A percentile compares a stretch with the other conserved stretches of the same genome.
Evolutionary conservation across 768 basidiomycete genomes (phyloP).

Genomic region (Arthromyces matolae): DNA sequence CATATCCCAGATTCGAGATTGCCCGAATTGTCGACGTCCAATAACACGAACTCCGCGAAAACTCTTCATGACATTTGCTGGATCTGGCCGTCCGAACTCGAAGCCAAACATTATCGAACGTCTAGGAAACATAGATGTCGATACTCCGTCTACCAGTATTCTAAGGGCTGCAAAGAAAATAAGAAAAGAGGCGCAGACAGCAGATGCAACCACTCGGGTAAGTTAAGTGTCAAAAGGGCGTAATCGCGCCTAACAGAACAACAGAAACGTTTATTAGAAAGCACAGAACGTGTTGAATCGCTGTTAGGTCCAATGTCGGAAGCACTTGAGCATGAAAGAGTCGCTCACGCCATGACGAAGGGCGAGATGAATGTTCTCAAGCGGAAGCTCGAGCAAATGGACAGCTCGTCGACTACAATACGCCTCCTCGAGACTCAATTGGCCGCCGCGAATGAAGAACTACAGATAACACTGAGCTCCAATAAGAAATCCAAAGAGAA

Average conservation of each 20-base stretch:
- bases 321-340: slow-evolving; percentile 7
- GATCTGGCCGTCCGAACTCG: not conserved
- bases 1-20: not conserved
- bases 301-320: not conserved
- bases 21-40: slow-evolving; percentile 7
- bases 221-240: not conserved
- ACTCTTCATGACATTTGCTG: slow-evolving; percentile 14
- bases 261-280: slow-evolving; percentile 6
- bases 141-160: slow-evolving; percentile 3
- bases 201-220: slow-evolving; percentile 2
- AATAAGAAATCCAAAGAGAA: slow-evolving; percentile 1
- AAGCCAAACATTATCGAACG: slow-evolving; percentile 3
- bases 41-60: slow-evolving; percentile 7
- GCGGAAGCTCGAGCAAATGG: not conserved
- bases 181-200: not conserved
- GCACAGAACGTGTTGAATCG: slow-evolving; percentile 2
- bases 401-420: not conserved
- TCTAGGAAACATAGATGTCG: not conserved
- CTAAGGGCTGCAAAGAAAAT: slow-evolving; percentile 10
- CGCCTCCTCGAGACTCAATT: not conserved
- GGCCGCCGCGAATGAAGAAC: not conserved
- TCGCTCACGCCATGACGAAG: not conserved
- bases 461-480: not conserved
- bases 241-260: not conserved
- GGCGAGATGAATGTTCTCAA: not conserved